phyloP scores from a whole-genome alignment of 805 yeast genomes.

The Metschnikowia hibisci region DNA sequence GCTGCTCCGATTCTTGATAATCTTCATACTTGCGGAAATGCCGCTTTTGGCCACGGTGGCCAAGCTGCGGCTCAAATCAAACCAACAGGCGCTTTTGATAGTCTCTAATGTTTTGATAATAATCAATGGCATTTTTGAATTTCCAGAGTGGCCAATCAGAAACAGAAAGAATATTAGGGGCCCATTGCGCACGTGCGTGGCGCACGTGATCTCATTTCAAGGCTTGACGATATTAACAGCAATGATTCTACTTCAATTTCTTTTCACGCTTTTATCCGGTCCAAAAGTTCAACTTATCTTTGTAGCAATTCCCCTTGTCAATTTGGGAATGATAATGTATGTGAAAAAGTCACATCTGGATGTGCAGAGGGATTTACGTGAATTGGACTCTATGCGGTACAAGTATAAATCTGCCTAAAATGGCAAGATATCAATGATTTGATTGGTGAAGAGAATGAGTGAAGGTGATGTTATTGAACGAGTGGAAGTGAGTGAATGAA shows the following conservation, averaged over 20 bases:
- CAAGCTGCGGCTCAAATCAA: conserved; percentile 1
- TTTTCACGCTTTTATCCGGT: neutral
- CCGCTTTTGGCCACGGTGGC: conserved; percentile 18
- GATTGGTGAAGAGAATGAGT: too few species aligned
- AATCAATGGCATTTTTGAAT: conserved; percentile 13
- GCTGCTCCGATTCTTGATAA: conserved; percentile 11
- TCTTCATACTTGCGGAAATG: conserved; percentile 14
- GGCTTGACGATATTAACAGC: conserved; percentile 11
- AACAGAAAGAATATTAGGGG: neutral
- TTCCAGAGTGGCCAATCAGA: conserved; percentile 4
- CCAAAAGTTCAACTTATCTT: conserved; percentile 6
- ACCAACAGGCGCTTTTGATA: conserved; percentile 6
- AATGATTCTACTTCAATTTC: conserved; percentile 16
- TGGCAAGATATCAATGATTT: too few species aligned
- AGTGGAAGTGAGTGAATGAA: too few species aligned
- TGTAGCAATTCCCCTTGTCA: conserved; percentile 18
- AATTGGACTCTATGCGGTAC: conserved; percentile 18
- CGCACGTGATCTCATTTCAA: conserved; percentile 4
- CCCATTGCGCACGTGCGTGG: neutral
- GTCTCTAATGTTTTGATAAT: conserved; percentile 11
- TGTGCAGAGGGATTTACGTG: conserved; percentile 12
- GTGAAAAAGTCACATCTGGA: conserved; percentile 16
- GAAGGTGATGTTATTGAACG: too few species aligned
- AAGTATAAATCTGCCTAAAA: conserved; percentile 23
- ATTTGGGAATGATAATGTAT: conserved; percentile 15